Evolutionary conservation across 192 early-diverging fungal species (phyloP), one percentile per base, ranked within the genome.

Genomic region (Pilaira anomala): DNA sequence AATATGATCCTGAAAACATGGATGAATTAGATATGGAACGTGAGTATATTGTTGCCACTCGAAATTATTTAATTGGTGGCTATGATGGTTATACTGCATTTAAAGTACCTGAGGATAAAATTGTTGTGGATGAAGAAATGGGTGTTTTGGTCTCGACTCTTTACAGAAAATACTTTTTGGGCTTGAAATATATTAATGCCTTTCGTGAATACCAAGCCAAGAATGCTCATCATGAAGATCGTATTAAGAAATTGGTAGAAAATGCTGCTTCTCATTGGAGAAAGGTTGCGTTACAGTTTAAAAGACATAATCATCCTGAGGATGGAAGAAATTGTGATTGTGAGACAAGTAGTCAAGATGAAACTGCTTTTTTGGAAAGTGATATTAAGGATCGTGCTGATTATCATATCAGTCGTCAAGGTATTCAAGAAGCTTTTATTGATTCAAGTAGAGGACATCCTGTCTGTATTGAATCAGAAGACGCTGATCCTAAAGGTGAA

Each of bases 51-150:
- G 76, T 86, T 11, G 80, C 74, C n/a, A 85, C 85, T 9, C 74
- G 87, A 14, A 60, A 75, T 52, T 88, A 88, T 68, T 72, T 88
- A 78, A 84, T 83, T 60, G 60, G 62, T 3, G 87, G 87, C 1
- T 78, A 82, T 60, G 87, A 88, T 56, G 87, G 87, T 1, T 88
- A 78, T 60, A 68, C 58, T 1, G 63, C 73, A 9, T 61, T 88
- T 21, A 73, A 61, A 13, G 44, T 62, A 16, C 62, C 68, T 5
- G 67, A 68, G 7, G 73, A 80, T 30, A 64, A 83, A 50, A 55
- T 70, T 25, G 11, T 88, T 2, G 69, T 88, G 2, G 87, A 87
- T 55, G 78, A 87, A 33, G 87, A 88, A 50, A 80, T 76, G 61
- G 85, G 87, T 3, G 70, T 88, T 21, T 66, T 80, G 7, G 71